Evolutionary conservation across 306 rosid genomes (phyloP).

Genomic region (Comarum palustre): DNA sequence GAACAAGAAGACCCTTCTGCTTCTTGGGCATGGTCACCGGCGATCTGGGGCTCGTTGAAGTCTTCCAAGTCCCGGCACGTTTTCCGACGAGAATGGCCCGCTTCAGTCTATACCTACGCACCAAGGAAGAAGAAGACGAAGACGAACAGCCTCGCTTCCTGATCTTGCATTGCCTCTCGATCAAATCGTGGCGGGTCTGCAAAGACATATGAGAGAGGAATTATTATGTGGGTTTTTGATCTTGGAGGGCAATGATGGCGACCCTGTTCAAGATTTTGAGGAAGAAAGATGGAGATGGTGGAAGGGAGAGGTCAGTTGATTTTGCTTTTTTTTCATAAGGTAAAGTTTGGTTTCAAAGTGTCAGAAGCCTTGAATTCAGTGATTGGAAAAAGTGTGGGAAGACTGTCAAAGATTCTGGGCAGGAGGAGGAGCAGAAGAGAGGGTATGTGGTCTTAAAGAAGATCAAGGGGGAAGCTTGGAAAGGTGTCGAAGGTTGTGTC

Average conservation of each 20-base stretch:
- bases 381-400: neutral
- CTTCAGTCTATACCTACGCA: conserved; percentile 49
- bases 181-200: conserved; percentile 22
- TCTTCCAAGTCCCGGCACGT: conserved; percentile 66
- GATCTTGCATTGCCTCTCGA: conserved; percentile 42
- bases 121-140: conserved; percentile 53
- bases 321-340: conserved; percentile 25
- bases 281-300: neutral
- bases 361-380: conserved; percentile 54
- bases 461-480: conserved; percentile 23
- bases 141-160: conserved; percentile 65
- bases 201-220: conserved; percentile 41
- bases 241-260: conserved; percentile 1
- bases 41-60: conserved; percentile 17
- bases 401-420: conserved; percentile 55
- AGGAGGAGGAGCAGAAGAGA: conserved; percentile 23
- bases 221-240: neutral
- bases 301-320: conserved; percentile 10
- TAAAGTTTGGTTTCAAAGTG: conserved; percentile 26
- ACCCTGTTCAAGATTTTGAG: conserved; percentile 25
- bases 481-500: conserved; percentile 29
- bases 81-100: conserved; percentile 50
- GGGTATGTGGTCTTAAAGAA: conserved; percentile 43
- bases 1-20: conserved; percentile 5
- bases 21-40: conserved; percentile 8